A percentile compares a stretch with the other conserved stretches of the same genome.
phyloP scores from a whole-genome alignment of 768 basidiomycete genomes.

The Chlorophyllum brunneum region DNA sequence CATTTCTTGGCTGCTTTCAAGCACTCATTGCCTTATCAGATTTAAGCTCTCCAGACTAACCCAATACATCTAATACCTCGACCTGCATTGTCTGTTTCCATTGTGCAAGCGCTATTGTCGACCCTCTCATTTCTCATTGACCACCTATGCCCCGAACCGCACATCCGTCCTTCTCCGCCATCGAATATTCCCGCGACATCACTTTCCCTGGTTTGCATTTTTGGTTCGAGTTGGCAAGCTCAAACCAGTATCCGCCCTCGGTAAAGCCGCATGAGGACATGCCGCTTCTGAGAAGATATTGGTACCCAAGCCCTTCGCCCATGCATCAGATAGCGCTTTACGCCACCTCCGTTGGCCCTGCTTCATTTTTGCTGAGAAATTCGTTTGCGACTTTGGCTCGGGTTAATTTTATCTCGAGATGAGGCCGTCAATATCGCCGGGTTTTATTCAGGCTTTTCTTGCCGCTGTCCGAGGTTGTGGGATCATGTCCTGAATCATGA shows the following conservation, averaged over 20 bases:
- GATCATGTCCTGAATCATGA: not conserved
- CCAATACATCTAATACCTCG: slow-evolving; percentile 2
- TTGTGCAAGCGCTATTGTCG: too few relatives aligned
- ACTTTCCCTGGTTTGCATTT: not conserved
- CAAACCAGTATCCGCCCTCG: not conserved
- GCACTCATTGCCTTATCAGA: not conserved
- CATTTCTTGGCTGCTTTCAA: not conserved
- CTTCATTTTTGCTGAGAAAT: slow-evolving; percentile 8
- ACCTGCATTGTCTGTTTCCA: too few relatives aligned
- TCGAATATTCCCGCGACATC: not conserved
- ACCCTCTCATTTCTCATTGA: too few relatives aligned
- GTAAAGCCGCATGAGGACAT: slow-evolving; percentile 1
- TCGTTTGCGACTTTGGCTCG: not conserved
- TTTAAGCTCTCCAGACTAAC: not conserved
- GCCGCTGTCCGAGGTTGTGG: not conserved
- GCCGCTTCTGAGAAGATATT: not conserved
- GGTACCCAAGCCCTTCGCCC: slow-evolving; percentile 7
- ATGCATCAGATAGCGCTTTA: not conserved
- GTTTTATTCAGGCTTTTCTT: not conserved
- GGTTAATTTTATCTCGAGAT: not conserved
- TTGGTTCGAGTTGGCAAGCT: slow-evolving; percentile 1
- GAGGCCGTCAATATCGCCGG: not conserved
- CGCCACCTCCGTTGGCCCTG: slow-evolving; percentile 8
- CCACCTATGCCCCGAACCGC: not conserved
- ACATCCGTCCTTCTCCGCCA: not conserved